Percentiles rank a stretch among this genome's conserved stretches.
Evolutionary conservation across 805 yeast genomes (phyloP).

Genomic region (Babjeviella inositovora): DNA sequence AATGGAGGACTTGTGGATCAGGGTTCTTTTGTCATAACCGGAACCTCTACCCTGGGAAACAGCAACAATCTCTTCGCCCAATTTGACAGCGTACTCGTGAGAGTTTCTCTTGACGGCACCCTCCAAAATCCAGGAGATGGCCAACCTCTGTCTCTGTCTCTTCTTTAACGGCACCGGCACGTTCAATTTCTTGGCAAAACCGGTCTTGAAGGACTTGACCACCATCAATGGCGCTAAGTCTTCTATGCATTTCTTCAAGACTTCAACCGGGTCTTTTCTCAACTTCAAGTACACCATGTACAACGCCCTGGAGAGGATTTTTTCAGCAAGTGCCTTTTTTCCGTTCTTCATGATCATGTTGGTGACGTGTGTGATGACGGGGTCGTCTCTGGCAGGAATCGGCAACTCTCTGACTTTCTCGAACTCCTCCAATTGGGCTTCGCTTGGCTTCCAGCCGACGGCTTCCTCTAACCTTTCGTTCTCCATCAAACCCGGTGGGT

Average conservation of each 20-base stretch:
- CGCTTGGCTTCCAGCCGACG: constrained; percentile 35
- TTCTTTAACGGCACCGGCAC: constrained; percentile 74
- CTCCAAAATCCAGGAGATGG: constrained; percentile 83
- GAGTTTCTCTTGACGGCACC: constrained; percentile 69
- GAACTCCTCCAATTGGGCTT: constrained; percentile 45
- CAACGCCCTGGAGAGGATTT: constrained; percentile 57
- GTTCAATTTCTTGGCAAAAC: constrained; percentile 67
- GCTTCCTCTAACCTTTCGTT: constrained; percentile 11
- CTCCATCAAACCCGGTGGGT: constrained; percentile 8
- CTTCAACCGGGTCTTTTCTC: constrained; percentile 66
- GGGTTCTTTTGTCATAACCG: constrained; percentile 70
- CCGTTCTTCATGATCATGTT: constrained; percentile 91
- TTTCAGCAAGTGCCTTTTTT: constrained; percentile 67
- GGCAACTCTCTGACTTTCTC: constrained; percentile 29
- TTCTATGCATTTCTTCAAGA: constrained; percentile 62
- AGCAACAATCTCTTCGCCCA: constrained; percentile 76
- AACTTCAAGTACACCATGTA: constrained; percentile 61
- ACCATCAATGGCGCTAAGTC: constrained; percentile 73
- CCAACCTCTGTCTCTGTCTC: constrained; percentile 74
- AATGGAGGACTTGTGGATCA: constrained; percentile 76
- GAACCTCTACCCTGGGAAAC: constrained; percentile 68
- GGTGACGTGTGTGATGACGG: constrained; percentile 61
- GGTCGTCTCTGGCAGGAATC: constrained; percentile 50
- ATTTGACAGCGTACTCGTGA: constrained; percentile 70
- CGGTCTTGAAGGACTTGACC: constrained; percentile 63